Conservation (phyloP, 768 basidiomycete genomes). For the Bullera alba region DNA sequence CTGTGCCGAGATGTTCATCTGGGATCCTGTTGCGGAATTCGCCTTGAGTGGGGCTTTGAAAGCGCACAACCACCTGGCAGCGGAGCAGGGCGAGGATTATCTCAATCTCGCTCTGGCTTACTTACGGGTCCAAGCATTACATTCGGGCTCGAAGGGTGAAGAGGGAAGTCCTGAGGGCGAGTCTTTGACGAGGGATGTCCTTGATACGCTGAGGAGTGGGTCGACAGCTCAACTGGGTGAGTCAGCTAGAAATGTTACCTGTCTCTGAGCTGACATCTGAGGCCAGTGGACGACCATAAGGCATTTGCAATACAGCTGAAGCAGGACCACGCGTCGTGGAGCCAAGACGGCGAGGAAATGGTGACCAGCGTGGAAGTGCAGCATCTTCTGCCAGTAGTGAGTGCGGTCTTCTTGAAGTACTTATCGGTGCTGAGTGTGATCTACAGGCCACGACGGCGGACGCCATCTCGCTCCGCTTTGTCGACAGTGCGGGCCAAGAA, state of each 20-base stretch:
- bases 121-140: slow-evolving; percentile 51
- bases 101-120: slow-evolving; percentile 69
- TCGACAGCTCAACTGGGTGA: too few relatives aligned
- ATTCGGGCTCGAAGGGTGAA: slow-evolving; percentile 14
- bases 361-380: too few relatives aligned
- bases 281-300: slow-evolving; percentile 11
- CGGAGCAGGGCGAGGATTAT: slow-evolving; percentile 68
- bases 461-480: background rate
- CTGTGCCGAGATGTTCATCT: slow-evolving; percentile 22
- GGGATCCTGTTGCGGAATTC: slow-evolving; percentile 54
- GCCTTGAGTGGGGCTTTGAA: slow-evolving; percentile 70
- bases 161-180: slow-evolving; percentile 35
- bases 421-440: too few relatives aligned
- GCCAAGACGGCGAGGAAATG: too few relatives aligned
- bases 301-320: too few relatives aligned
- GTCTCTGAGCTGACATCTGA: background rate
- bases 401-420: too few relatives aligned
- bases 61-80: slow-evolving; percentile 57
- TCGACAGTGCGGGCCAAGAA: background rate
- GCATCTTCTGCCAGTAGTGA: too few relatives aligned
- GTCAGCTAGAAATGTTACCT: too few relatives aligned
- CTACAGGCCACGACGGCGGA: slow-evolving; percentile 50
- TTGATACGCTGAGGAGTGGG: too few relatives aligned
- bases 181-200: background rate
- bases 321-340: too few relatives aligned